Evolutionary conservation across 2,329 filamentous ascomycete genomes (phyloP), one percentile per base, ranked within the genome.

Genomic region (Knoxdaviesia capensis): DNA sequence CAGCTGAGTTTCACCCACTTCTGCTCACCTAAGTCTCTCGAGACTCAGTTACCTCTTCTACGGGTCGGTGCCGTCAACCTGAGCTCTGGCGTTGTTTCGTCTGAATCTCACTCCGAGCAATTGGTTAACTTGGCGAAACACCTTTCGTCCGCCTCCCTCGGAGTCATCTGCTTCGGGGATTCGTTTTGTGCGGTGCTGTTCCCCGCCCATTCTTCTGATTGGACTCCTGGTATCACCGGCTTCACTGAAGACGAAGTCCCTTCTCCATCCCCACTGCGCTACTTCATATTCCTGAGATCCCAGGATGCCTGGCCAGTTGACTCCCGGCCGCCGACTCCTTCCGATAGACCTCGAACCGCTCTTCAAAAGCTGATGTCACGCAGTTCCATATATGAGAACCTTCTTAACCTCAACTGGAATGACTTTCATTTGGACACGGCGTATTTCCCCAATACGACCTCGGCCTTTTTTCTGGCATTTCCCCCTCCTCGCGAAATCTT

Each of bases 381-480:
- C 45, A 52, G 7, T 58, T 53, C 32, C 20, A 40, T 57, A 5
- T 52, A 55, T 31, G 45, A 53, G n/a, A 42, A 49, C 7, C 39
- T 59, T 10, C 48, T 61, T 7, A 52, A 49, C 3, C 48, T 60
- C 11, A 52, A 55, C 8, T 61, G 59, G 38, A 45, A 54, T n/a
- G 7, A 45, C 48, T 6, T 53, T 62, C 1, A 43, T 48, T 4
- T 53, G 51, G 1, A 31, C 38, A 3, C n/a, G 38, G 9, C 30
- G 41, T 34, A 28, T 5, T 11, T 36, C 5, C 33, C 31, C 30
- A 38, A 46, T 6, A 50, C 48, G 30, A 49, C 53, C 4, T 54
- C 56, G 39, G 53, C 52, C 29, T 65, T 72, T 47, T 73, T 64
- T 45, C 50, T 75, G 1, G 54, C 64, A 2, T 73, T 73, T 40